Evolutionary conservation across 1,284 basidiomycete species (phyloP).

Genomic region (Ceratobasidium sp.): DNA sequence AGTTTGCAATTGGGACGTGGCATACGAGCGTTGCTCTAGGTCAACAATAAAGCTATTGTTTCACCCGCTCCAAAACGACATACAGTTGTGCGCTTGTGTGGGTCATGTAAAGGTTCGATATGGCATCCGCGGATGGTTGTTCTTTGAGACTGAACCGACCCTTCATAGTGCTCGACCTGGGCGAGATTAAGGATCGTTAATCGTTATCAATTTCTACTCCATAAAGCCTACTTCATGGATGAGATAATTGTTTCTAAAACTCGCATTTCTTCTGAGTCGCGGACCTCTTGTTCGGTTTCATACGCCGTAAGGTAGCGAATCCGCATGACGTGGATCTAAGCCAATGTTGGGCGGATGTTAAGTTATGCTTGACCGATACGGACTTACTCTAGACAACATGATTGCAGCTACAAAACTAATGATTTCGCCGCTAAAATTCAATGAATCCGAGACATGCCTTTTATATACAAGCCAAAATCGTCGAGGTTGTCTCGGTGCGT

Average conservation of each 20-base stretch:
- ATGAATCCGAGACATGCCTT: neutral
- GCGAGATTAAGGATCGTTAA: neutral
- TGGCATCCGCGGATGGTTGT: neutral
- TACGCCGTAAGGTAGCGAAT: neutral
- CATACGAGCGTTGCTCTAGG: neutral
- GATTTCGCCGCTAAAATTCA: too few relatives aligned
- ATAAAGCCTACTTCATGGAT: neutral
- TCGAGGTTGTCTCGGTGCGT: constrained; percentile 11
- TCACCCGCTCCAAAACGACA: neutral
- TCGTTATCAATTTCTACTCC: too few relatives aligned
- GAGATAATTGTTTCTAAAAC: constrained; percentile 4
- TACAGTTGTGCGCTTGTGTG: constrained; percentile 12
- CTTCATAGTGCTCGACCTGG: neutral
- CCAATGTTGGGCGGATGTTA: neutral
- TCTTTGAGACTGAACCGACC: constrained; percentile 2
- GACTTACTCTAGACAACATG: constrained; percentile 20
- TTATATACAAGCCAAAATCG: constrained; percentile 27
- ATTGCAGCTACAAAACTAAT: constrained; percentile 10
- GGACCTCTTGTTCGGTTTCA: constrained; percentile 3
- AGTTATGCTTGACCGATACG: neutral
- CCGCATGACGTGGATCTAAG: neutral
- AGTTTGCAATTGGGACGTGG: constrained; percentile 8
- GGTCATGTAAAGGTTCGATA: constrained; percentile 9
- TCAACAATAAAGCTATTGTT: neutral
- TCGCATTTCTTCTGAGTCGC: constrained; percentile 8